A percentile compares a stretch with the other conserved stretches of the same genome.
Evolutionary conservation across 2,329 filamentous ascomycete genomes (phyloP).

Genomic region (Aspergillus sp.): DNA sequence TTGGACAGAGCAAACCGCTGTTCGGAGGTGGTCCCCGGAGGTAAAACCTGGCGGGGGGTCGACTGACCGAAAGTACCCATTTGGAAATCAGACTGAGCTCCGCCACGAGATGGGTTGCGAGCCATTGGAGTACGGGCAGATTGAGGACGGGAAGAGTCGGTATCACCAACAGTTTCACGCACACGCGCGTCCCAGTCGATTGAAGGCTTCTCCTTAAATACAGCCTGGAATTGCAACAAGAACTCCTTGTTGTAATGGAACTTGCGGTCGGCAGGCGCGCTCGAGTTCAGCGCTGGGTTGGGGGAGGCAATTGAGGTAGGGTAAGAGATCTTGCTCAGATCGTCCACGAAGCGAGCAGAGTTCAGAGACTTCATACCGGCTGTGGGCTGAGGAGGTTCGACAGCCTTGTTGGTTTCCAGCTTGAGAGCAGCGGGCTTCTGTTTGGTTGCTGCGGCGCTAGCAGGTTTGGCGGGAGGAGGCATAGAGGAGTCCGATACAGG

Average conservation of each 20-base stretch:
- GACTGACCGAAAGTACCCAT: slow-evolving; percentile 70
- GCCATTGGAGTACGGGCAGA: slow-evolving; percentile 52
- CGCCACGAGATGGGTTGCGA: slow-evolving; percentile 54
- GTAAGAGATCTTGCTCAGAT: slow-evolving; percentile 77
- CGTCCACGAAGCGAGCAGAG: slow-evolving; percentile 81
- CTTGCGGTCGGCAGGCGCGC: slow-evolving; percentile 69
- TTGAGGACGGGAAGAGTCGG: slow-evolving; percentile 63
- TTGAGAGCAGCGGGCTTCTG: slow-evolving; percentile 87
- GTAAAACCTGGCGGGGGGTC: slow-evolving; percentile 58
- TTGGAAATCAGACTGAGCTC: slow-evolving; percentile 49
- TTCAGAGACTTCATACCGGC: slow-evolving; percentile 91
- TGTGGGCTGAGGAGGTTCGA: slow-evolving; percentile 90
- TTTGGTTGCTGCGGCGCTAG: slow-evolving; percentile 61
- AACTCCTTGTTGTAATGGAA: slow-evolving; percentile 97
- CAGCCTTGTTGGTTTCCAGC: slow-evolving; percentile 78
- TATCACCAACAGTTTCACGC: slow-evolving; percentile 78
- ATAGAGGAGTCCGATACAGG: slow-evolving; percentile 47
- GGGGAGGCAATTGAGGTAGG: slow-evolving; percentile 82
- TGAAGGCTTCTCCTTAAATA: slow-evolving; percentile 96
- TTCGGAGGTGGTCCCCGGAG: slow-evolving; percentile 73
- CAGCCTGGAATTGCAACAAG: slow-evolving; percentile 90
- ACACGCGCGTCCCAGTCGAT: slow-evolving; percentile 90
- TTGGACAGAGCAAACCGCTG: slow-evolving; percentile 70
- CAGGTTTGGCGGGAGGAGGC: slow-evolving; percentile 54
- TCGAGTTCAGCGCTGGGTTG: slow-evolving; percentile 82